A percentile compares a stretch with the other conserved stretches of the same genome.
phyloP scores from a whole-genome alignment of 2,329 filamentous ascomycete genomes.

The Trichoderma sp. region DNA sequence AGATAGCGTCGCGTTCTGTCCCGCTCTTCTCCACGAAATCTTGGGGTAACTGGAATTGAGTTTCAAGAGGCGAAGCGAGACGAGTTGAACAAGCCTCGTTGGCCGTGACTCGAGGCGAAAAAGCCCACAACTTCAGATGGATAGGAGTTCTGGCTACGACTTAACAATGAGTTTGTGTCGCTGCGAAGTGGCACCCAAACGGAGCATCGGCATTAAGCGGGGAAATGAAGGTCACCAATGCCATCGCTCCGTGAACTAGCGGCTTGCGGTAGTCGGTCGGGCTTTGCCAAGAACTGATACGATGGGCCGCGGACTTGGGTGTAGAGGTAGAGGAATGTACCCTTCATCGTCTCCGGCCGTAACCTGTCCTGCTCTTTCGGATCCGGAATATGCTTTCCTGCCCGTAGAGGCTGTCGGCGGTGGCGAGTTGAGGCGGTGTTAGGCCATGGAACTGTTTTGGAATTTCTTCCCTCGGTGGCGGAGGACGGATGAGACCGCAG shows the following conservation, averaged over 20 bases:
- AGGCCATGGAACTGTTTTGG: neutral
- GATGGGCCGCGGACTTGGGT: neutral
- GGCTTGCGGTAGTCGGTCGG: neutral
- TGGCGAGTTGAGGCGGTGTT: neutral
- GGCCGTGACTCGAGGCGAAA: neutral
- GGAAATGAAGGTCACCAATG: neutral
- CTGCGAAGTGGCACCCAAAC: neutral
- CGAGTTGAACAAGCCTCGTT: neutral
- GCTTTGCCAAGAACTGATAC: neutral
- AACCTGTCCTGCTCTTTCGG: neutral
- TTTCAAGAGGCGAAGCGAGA: neutral
- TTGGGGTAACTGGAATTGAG: neutral
- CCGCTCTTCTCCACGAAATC: neutral
- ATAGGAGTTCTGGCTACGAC: neutral
- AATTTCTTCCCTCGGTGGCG: neutral
- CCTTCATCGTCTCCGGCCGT: neutral
- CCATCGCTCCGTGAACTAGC: neutral
- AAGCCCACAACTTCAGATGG: neutral
- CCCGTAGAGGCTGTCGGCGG: neutral
- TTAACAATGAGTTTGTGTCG: neutral
- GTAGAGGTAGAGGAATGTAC: neutral
- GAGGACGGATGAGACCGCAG: neutral
- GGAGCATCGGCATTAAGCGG: slow-evolving; percentile 3
- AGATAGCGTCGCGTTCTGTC: neutral
- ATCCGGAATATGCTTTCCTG: neutral